These are phyloP conservation scores for Populus hybrid DNA, from an alignment of 441 rosid genomes.

Conservation along the genomic window DNA sequence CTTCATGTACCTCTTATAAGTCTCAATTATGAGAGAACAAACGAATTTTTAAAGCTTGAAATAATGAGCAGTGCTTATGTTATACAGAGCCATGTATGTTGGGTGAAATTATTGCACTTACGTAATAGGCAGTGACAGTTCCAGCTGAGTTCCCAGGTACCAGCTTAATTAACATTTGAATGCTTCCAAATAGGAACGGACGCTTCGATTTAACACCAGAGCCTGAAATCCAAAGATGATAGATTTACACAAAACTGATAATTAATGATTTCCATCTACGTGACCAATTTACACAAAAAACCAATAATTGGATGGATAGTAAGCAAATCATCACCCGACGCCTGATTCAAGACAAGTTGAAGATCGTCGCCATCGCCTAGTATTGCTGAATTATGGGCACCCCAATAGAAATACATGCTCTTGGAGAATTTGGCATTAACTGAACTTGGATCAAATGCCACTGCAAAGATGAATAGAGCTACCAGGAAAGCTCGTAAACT, in stretches of 20 bases:
- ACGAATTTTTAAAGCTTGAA: neutral
- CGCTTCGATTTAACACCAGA: constrained; percentile 31
- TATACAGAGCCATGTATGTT: constrained; percentile 10
- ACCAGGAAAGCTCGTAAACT: constrained; percentile 20
- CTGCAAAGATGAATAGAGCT: constrained; percentile 30
- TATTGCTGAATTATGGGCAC: constrained; percentile 41
- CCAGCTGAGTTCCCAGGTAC: constrained; percentile 30
- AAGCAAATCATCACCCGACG: constrained; percentile 39
- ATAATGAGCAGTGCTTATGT: constrained; percentile 1
- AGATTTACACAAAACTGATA: neutral
- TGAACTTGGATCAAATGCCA: constrained; percentile 29
- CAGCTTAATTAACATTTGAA: constrained; percentile 31
- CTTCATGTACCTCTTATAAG: neutral
- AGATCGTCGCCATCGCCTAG: constrained; percentile 40
- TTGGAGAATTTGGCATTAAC: constrained; percentile 50
- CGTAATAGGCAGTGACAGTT: constrained; percentile 31
- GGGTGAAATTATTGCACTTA: constrained; percentile 9
- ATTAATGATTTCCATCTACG: neutral
- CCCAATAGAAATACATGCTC: constrained; percentile 67
- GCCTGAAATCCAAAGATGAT: constrained; percentile 15
- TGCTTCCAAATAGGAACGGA: constrained; percentile 31
- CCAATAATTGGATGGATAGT: neutral
- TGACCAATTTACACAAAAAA: neutral
- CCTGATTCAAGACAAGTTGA: constrained; percentile 60
- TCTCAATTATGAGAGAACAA: neutral